A percentile compares a stretch with the other conserved stretches of the same genome.
Conservation (phyloP, 2,329 filamentous ascomycete species). For the Colletotrichum viniferum region DNA sequence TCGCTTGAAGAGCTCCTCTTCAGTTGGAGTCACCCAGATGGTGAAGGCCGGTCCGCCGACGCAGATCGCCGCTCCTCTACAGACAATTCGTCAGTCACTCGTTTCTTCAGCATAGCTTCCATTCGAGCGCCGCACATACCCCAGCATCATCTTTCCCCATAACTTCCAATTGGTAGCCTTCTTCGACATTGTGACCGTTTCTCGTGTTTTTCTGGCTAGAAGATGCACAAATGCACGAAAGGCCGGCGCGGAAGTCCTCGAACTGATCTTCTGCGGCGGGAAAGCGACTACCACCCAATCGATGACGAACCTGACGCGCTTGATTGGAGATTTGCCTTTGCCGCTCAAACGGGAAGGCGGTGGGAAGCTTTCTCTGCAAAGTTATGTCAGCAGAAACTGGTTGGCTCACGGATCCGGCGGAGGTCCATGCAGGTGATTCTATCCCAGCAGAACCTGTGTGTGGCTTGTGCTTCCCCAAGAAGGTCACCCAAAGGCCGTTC, state of each 20-base stretch:
- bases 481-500: neutral
- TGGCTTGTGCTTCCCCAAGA: conserved; percentile 5
- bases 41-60: conserved; percentile 88
- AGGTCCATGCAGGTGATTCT: conserved; percentile 5
- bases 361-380: neutral
- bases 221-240: too few species aligned
- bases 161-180: conserved; percentile 59
- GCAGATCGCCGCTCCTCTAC: conserved; percentile 72
- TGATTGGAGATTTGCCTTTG: conserved; percentile 8
- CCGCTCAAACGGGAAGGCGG: conserved; percentile 6
- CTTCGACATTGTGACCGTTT: conserved; percentile 40
- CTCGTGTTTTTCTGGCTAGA: neutral
- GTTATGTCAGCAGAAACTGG: neutral
- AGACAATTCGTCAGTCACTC: conserved; percentile 1
- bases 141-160: conserved; percentile 72
- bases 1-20: conserved; percentile 88
- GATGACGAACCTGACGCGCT: conserved; percentile 21
- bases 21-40: conserved; percentile 78
- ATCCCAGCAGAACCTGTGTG: neutral
- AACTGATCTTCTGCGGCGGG: neutral
- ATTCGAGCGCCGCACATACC: conserved; percentile 53
- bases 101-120: neutral
- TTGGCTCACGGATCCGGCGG: neutral
- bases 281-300: neutral
- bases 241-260: neutral